phyloP scores from a whole-genome alignment of 495 filamentous ascomycete genomes.

The Neurospora pannonica region DNA sequence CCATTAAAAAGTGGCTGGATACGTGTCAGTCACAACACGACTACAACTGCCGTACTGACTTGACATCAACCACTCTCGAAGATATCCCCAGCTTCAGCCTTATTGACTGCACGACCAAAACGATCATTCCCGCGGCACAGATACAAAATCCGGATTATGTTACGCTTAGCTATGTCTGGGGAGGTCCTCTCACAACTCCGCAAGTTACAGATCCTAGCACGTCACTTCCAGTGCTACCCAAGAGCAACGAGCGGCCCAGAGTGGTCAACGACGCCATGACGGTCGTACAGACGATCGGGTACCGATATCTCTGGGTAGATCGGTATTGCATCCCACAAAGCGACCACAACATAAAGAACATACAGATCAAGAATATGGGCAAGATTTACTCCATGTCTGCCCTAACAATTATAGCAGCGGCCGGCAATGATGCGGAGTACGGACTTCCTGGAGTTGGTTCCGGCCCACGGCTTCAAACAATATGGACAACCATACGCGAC shows the following conservation, averaged over 20 bases:
- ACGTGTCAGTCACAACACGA: background rate
- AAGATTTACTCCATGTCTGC: background rate
- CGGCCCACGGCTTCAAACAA: background rate
- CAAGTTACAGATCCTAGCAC: background rate
- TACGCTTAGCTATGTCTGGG: slow-evolving; percentile 1
- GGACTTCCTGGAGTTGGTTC: background rate
- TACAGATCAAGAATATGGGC: background rate
- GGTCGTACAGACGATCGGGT: background rate
- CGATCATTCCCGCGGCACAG: background rate
- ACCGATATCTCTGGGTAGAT: slow-evolving; percentile 8
- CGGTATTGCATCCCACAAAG: slow-evolving; percentile 8
- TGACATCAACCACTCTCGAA: background rate
- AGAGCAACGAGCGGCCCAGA: background rate
- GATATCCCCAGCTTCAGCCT: background rate
- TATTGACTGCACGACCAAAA: background rate
- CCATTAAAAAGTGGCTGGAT: background rate
- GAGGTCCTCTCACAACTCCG: background rate
- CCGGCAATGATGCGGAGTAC: background rate
- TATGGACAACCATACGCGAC: background rate
- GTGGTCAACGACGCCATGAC: slow-evolving; percentile 3
- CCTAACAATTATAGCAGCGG: background rate
- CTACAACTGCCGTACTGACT: background rate
- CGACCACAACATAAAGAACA: background rate
- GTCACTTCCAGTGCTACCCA: background rate
- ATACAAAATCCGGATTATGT: background rate